Base-by-base conservation (phyloP, 306 rosid species). In the Rubus parviflorus region DNA sequence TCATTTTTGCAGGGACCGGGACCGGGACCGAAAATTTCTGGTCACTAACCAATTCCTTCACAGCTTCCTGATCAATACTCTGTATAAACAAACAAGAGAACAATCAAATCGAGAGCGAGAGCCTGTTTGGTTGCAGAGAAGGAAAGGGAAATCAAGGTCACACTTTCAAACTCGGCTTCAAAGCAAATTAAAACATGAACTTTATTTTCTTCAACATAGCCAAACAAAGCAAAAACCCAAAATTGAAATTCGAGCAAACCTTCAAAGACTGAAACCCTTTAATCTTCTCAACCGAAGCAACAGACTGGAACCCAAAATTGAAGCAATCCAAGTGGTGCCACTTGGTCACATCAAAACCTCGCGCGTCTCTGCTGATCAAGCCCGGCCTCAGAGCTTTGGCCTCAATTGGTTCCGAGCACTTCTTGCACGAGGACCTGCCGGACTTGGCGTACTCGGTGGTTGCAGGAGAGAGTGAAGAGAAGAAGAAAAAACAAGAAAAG, bases 321-420 rank as follows among this genome's bases (percentile, higher is more conserved):
- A 88, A 88, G 86, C 97, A 90, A 72, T 19, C 64, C 51, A 87
- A 84, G 75, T 93, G 98, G 78, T 89, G 87, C 98, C 98, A 93
- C 46, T 80, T 89, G 47, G 74, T 70, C 70, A 53, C 38, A 19
- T 84, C 89, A 68, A 11, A 88, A 3, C 86, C 85, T 45, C 88
- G 84, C 0, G 63, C 71, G 77, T 85, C 89, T 75, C 75, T 83
- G 74, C 80, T 80, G 22, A 85, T 86, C 43, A 85, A 72, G 30
- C 86, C 93, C 82, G 90, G 52, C 87, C 96, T 88, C 23, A 90
- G 79, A 40, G 85, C 35, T 35, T 84, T 62, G 0, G 81, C 69
- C 19, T 71, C 77, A n/a, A 93, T 93, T 38, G 63, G 10, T 62
- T 84, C 6, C 35, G 88, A 83, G 80, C 96, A 90, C 17, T 11